Evolutionary conservation across 2,329 filamentous ascomycete species (phyloP).

Genomic region (Bimuria novae-zelandiae): DNA sequence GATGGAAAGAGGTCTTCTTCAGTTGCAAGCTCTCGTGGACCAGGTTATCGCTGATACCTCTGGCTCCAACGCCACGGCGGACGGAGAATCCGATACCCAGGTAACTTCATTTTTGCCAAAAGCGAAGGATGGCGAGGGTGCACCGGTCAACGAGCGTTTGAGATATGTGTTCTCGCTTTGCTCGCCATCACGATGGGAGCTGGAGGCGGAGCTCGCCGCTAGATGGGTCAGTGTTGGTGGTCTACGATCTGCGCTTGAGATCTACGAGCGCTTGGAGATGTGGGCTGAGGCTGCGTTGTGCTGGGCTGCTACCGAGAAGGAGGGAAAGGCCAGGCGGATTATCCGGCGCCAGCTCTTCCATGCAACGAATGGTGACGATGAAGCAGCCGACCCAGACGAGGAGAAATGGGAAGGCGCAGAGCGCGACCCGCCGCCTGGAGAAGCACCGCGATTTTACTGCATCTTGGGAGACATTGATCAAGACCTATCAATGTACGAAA

Average conservation of each 20-base stretch:
- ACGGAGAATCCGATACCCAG: slow-evolving; percentile 43
- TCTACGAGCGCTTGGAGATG: slow-evolving; percentile 89
- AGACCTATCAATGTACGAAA: slow-evolving; percentile 74
- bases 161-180: slow-evolving; percentile 82
- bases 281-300: slow-evolving; percentile 96
- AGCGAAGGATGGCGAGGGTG: slow-evolving; percentile 75
- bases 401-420: slow-evolving; percentile 69
- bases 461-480: slow-evolving; percentile 89
- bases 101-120: slow-evolving; percentile 82
- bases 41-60: slow-evolving; percentile 89
- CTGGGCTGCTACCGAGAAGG: slow-evolving; percentile 75
- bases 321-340: slow-evolving; percentile 79
- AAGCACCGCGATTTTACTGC: slow-evolving; percentile 87
- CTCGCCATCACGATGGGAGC: slow-evolving; percentile 87
- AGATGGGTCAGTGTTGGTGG: slow-evolving; percentile 92
- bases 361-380: slow-evolving; percentile 55
- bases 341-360: slow-evolving; percentile 80
- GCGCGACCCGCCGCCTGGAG: slow-evolving; percentile 71
- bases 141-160: slow-evolving; percentile 74
- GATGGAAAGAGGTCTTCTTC: slow-evolving; percentile 84
- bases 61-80: slow-evolving; percentile 28
- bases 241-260: slow-evolving; percentile 86
- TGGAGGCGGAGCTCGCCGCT: slow-evolving; percentile 89
- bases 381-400: slow-evolving; percentile 48
- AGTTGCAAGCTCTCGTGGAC: slow-evolving; percentile 93